Base-by-base conservation (phyloP, 805 yeast species). In the Kazachstania viticola region DNA sequence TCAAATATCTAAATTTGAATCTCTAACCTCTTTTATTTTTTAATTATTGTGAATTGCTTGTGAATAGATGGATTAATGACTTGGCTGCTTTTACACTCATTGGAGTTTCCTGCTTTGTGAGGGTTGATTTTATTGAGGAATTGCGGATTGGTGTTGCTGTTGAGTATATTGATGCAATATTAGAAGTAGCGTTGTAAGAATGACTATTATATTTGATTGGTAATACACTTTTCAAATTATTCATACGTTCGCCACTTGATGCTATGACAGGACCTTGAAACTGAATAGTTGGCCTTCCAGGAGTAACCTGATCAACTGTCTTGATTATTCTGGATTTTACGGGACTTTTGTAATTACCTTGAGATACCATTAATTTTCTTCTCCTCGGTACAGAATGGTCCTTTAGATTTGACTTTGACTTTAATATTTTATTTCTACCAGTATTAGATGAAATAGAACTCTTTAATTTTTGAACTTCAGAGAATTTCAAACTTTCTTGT, bases 1-100 rank as follows among this genome's bases (percentile, higher is more conserved):
- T n/a, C n/a, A n/a, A n/a, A n/a, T n/a, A n/a, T n/a, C n/a, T n/a
- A n/a, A n/a, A n/a, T n/a, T n/a, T n/a, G n/a, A n/a, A n/a, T n/a
- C n/a, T n/a, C n/a, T n/a, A n/a, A n/a, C n/a, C n/a, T n/a, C n/a
- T n/a, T n/a, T n/a, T n/a, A 14, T 23, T 16, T 3, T 15, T 11
- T 27, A 9, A 28, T 5, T 24, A 28, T 17, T 35, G 31, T 12
- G 17, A 33, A 22, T 35, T 40, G 17, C 57, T 49, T 15, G 56
- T 45, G 30, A 53, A 54, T 15, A 55, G 41, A 17, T 53, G 51
- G 12, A 56, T 30, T 32, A 56, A 38, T 5, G 60, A 56, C 31
- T 52, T 53, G 3, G 61, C 61, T 16, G 59, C 60, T 25, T 52
- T 50, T 9, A 54, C 52, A 27, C 58, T 52, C 46, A 50, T 40